Evolutionary conservation across 345 rosid genomes (phyloP).

Genomic region (Dimocarpus longan): DNA sequence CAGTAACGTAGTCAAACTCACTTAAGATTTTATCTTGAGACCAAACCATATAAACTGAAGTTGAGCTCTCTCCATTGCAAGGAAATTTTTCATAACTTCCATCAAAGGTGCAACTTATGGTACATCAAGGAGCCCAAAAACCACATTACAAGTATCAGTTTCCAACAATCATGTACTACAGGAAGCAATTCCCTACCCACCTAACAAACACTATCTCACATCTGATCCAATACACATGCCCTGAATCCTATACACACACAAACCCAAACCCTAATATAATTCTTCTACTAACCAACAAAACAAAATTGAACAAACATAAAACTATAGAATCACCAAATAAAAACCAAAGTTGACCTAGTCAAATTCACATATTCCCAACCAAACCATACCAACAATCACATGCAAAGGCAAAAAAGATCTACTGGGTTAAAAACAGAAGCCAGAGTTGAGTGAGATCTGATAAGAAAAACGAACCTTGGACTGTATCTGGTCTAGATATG

Average conservation of each 20-base stretch:
- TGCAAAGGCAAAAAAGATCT: constrained; percentile 4
- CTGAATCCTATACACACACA: not conserved
- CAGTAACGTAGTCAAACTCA: too few relatives aligned
- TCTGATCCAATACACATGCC: not conserved
- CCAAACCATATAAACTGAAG: not conserved
- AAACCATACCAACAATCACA: not conserved
- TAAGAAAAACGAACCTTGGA: constrained; percentile 16
- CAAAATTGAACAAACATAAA: not conserved
- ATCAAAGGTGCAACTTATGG: not conserved
- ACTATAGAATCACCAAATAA: not conserved
- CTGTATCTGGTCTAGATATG: not conserved
- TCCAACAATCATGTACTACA: not conserved
- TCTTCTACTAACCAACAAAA: not conserved
- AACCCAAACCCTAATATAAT: constrained; percentile 4
- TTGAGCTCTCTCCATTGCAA: not conserved
- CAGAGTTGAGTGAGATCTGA: constrained; percentile 5
- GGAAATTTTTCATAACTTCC: not conserved
- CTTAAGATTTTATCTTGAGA: too few relatives aligned
- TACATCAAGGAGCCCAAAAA: not conserved
- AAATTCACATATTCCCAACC: not conserved
- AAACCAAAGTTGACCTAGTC: not conserved
- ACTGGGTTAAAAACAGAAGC: not conserved
- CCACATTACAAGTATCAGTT: not conserved
- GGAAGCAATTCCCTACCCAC: not conserved
- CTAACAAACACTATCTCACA: not conserved